Base-by-base conservation (phyloP, 73 alveolate species). In the Paramecium pentaurelia region DNA sequence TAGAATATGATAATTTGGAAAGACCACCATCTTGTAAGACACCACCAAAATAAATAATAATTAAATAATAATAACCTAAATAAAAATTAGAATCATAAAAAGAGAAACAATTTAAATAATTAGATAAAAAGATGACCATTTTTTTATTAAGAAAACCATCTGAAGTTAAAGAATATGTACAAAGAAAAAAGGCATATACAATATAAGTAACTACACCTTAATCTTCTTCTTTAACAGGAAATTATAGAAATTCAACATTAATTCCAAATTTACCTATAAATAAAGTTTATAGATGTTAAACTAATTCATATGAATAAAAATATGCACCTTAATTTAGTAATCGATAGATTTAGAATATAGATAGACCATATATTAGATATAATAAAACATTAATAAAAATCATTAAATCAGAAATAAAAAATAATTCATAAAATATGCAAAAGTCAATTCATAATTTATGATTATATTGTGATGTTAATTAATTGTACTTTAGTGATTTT, bases 1-100 rank as follows among this genome's bases (percentile, higher is more conserved):
- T 20, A 58, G 77, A 60, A 30, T 60, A 60, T 20, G 77, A 60
- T 20, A 27, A 64, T 25, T 64, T 64, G 28, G 84, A 64, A n/a
- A 64, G 84, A 6, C 84, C 84, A 30, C 84, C 45, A 25, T 64
- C 84, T 64, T 64, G 84, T 27, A 64, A 64, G 49, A 64, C 84
- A 28, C 84, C 45, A 28, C 84, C 28, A 64, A 32, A 64, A 54
- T 18, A 54, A 54, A 54, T 54, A 16, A 54, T 54, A n/a, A n/a
- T 54, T 16, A 54, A 54, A 18, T 18, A 54, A 18, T 18, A 54
- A 54, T 22, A 16, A 18, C 32, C 30, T 3, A 54, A 54, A 54
- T 18, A 20, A 4, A 16, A 54, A 18, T 18, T 54, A 54, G 70
- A 54, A 8, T 18, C 25, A 18, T 18, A 12, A 54, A 54, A 54